Evolutionary conservation across 1,284 basidiomycete genomes (phyloP).

Genomic region (Ceraceosorus guamensis): DNA sequence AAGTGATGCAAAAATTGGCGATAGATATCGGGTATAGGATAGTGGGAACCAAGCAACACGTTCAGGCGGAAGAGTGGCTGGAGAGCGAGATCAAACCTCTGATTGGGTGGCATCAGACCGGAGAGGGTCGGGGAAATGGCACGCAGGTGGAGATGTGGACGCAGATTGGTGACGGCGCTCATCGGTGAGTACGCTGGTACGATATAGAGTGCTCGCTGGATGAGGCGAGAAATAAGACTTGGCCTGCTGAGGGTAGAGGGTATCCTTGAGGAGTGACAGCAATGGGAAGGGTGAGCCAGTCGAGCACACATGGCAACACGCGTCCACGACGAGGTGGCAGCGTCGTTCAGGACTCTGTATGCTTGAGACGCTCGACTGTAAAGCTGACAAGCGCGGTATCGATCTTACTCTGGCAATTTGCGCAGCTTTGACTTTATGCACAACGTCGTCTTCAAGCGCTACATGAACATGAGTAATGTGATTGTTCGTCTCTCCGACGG

Average conservation of each 20-base stretch:
- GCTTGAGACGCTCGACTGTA: neutral
- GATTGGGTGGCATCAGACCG: conserved; percentile 49
- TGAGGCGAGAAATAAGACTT: neutral
- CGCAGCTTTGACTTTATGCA: conserved; percentile 32
- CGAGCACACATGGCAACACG: no score
- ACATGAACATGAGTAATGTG: conserved; percentile 77
- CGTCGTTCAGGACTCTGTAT: no score
- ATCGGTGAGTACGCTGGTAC: conserved; percentile 17
- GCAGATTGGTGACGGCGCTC: conserved; percentile 44
- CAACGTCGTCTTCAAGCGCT: conserved; percentile 79
- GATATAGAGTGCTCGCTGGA: neutral
- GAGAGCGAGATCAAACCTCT: conserved; percentile 58
- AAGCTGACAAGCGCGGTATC: neutral
- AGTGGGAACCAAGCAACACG: conserved; percentile 82
- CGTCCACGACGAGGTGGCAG: no score
- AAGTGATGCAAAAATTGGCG: conserved; percentile 42
- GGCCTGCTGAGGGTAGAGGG: no score
- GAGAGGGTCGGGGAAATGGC: conserved; percentile 4
- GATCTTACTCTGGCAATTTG: no score
- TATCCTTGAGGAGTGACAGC: no score
- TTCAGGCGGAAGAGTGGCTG: conserved; percentile 77
- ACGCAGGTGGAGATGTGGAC: conserved; percentile 45
- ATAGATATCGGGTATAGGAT: conserved; percentile 86
- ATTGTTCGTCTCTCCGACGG: conserved; percentile 73
- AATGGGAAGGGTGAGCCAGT: no score